Percentiles rank a stretch among this genome's conserved stretches.
phyloP scores from a whole-genome alignment of 2,329 filamentous ascomycete species.

The Penicillium sp. region DNA sequence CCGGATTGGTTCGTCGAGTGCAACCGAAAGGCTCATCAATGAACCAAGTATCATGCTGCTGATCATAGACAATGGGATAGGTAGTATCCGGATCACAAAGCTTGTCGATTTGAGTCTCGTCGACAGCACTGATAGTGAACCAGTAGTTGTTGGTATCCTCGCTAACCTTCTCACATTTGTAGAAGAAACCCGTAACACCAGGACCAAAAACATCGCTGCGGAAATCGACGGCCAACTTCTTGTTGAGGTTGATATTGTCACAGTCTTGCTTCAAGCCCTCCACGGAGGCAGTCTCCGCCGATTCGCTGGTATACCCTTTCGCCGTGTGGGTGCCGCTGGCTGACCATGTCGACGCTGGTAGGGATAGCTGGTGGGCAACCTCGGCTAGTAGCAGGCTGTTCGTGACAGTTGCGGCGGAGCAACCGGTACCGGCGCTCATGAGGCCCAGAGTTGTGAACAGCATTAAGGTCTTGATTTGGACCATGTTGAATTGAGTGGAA shows the following conservation, averaged over 20 bases:
- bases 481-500: neutral
- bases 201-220: slow-evolving; percentile 19
- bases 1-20: slow-evolving; percentile 14
- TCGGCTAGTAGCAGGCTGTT: slow-evolving; percentile 14
- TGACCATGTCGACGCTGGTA: slow-evolving; percentile 21
- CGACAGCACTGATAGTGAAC: slow-evolving; percentile 20
- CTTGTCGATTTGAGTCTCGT: slow-evolving; percentile 15
- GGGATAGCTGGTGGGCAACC: slow-evolving; percentile 13
- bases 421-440: slow-evolving; percentile 7
- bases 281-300: slow-evolving; percentile 6
- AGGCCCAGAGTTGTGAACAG: slow-evolving; percentile 9
- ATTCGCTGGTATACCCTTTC: slow-evolving; percentile 17
- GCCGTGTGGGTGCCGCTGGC: slow-evolving; percentile 22
- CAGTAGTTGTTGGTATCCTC: slow-evolving; percentile 20
- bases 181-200: slow-evolving; percentile 19
- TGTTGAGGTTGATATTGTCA: slow-evolving; percentile 22
- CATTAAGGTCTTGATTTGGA: slow-evolving; percentile 2
- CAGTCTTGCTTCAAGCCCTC: slow-evolving; percentile 19
- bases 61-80: slow-evolving; percentile 18
- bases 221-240: slow-evolving; percentile 20
- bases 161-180: slow-evolving; percentile 21
- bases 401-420: slow-evolving; percentile 11
- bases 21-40: slow-evolving; percentile 23
- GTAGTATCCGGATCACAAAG: slow-evolving; percentile 14
- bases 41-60: slow-evolving; percentile 20